Evolutionary conservation across 2,329 filamentous ascomycete genomes (phyloP), one percentile per base, ranked within the genome.

Genomic region (Raffaelea arxii): DNA sequence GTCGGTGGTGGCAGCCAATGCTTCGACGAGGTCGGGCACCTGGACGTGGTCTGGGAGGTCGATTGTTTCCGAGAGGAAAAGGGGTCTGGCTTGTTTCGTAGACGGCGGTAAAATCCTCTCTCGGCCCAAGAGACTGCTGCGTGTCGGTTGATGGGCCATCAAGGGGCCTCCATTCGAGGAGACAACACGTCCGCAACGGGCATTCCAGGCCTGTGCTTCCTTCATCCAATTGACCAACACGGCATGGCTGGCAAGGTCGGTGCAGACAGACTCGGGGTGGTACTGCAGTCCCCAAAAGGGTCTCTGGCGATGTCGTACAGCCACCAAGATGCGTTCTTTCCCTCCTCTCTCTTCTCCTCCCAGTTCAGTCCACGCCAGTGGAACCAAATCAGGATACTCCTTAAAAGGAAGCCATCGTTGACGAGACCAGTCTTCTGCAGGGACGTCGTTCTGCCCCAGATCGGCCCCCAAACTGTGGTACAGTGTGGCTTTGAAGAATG

Each of bases 211-310:
- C 46, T 71, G 64, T 1, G 81, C 80, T 57, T 78, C 70, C 4
- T 62, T 59, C 73, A 89, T 92, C 87, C 89, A 95, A 56, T 86
- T 87, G 43, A 63, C 63, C 30, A 94, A 70, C 23, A 94, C 70
- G 14, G 68, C 65, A 19, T 73, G 75, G 2, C 84, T 82, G 49
- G 75, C 74, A 4, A 70, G 65, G 35, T 86, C 84, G 4, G 89
- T 94, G 61, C 88, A 94, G 14, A 88, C 77, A 0, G 87, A 94
- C 62, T 96, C 89, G 0, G 89, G 89, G 58, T 95, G 89, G 56
- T 92, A 95, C 59, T 95, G 90, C 18, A 95, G 72, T 0, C 85
- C 90, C 82, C 85, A 94, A 52, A 91, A 85, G 0, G 90, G 89
- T 53, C 79, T 82, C 1, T 53, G 58, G 18, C 60, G 65, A 60